phyloP scores from a whole-genome alignment of 179 eudicot species.

The Beta macrorhiza region DNA sequence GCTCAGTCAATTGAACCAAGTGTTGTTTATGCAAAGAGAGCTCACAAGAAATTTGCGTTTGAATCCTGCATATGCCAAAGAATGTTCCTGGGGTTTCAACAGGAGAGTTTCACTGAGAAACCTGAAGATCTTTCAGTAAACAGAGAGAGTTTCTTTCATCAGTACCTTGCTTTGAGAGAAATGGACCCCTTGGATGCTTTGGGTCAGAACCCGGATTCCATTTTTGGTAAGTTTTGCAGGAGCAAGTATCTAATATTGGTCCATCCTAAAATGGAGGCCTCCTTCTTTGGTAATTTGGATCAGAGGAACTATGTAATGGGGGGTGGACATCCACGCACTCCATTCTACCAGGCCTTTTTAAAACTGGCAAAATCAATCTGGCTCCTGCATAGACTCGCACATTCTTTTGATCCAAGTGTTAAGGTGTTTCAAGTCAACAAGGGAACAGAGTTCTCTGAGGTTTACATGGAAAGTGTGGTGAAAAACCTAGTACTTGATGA shows the following conservation, averaged over 20 bases:
- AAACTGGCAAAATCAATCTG: slow-evolving; percentile 81
- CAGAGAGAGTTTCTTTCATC: slow-evolving; percentile 65
- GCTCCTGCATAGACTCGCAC: slow-evolving; percentile 81
- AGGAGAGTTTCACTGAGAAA: slow-evolving; percentile 61
- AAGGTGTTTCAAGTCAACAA: slow-evolving; percentile 74
- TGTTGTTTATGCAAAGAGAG: slow-evolving; percentile 66
- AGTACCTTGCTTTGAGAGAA: slow-evolving; percentile 74
- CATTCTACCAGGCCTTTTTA: slow-evolving; percentile 80
- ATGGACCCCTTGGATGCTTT: slow-evolving; percentile 83
- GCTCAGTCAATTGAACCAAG: slow-evolving; percentile 80
- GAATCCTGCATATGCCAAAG: slow-evolving; percentile 83
- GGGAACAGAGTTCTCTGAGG: slow-evolving; percentile 76
- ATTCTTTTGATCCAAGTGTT: slow-evolving; percentile 75
- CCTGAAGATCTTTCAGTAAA: slow-evolving; percentile 40
- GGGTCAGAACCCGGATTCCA: slow-evolving; percentile 75
- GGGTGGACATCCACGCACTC: slow-evolving; percentile 93
- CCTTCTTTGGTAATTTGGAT: slow-evolving; percentile 89
- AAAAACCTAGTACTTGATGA: slow-evolving; percentile 53
- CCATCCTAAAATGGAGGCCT: slow-evolving; percentile 91
- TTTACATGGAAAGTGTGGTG: slow-evolving; percentile 85
- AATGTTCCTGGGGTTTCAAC: slow-evolving; percentile 80
- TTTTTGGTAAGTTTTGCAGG: slow-evolving; percentile 78
- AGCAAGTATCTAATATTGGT: slow-evolving; percentile 66
- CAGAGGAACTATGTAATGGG: slow-evolving; percentile 74
- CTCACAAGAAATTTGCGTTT: slow-evolving; percentile 87